phyloP scores from a whole-genome alignment of 1,139 yeast species.

The Yamadazyma trypodendri region DNA sequence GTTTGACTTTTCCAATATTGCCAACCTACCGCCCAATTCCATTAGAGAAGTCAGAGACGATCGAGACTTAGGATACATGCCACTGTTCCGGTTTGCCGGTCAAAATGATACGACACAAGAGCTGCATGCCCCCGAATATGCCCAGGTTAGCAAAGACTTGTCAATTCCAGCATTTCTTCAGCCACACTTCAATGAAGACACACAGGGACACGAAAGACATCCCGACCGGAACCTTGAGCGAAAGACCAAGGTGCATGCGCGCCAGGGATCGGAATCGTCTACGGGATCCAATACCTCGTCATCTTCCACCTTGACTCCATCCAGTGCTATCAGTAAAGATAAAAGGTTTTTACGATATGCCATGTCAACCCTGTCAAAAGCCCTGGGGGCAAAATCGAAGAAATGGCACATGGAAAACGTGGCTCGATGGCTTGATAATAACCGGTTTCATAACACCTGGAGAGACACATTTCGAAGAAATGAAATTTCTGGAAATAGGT shows the following conservation, averaged over 20 bases:
- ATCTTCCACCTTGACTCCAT: constrained; percentile 30
- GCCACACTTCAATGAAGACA: constrained; percentile 1
- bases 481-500: constrained; percentile 61
- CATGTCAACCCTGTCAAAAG: constrained; percentile 34
- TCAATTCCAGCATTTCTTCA: constrained; percentile 4
- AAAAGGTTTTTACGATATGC: constrained; percentile 46
- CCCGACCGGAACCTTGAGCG: too few relatives aligned
- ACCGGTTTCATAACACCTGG: constrained; percentile 77
- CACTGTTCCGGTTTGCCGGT: constrained; percentile 11
- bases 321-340: constrained; percentile 34
- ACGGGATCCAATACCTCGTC: constrained; percentile 32
- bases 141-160: not conserved
- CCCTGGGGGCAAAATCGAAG: constrained; percentile 21
- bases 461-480: constrained; percentile 56
- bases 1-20: constrained; percentile 12
- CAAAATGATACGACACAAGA: constrained; percentile 7
- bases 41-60: constrained; percentile 4
- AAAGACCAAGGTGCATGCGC: constrained; percentile 21
- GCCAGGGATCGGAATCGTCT: constrained; percentile 41
- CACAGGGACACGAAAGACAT: not conserved
- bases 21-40: constrained; percentile 1
- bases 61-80: not conserved
- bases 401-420: constrained; percentile 72
- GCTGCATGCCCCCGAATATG: not conserved
- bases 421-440: constrained; percentile 60